Percentiles rank a stretch among this genome's conserved stretches.
Evolutionary conservation across 306 rosid species (phyloP).

Genomic region (Ammopiptanthus mongolicus): DNA sequence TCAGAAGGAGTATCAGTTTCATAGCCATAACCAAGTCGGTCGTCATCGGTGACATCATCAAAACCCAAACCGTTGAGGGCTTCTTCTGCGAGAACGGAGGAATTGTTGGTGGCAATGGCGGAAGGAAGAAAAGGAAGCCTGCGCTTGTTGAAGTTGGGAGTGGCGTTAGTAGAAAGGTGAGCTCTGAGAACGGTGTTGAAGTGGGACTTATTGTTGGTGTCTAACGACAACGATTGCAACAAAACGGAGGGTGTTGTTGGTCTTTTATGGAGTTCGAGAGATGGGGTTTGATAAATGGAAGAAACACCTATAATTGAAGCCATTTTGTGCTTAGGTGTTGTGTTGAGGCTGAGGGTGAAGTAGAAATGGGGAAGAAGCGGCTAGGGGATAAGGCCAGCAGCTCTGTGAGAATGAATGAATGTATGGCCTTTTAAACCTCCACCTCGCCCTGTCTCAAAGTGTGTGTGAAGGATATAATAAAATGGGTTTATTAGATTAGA

Average conservation of each 20-base stretch:
- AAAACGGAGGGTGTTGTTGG: slow-evolving; percentile 26
- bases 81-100: slow-evolving; percentile 62
- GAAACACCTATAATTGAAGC: slow-evolving; percentile 49
- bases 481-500: too few relatives aligned
- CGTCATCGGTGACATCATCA: slow-evolving; percentile 9
- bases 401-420: background rate
- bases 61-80: slow-evolving; percentile 51
- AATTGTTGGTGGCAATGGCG: slow-evolving; percentile 72
- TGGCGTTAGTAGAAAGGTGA: background rate
- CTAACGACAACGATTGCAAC: slow-evolving; percentile 14
- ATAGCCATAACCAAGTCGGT: slow-evolving; percentile 18
- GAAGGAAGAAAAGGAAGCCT: slow-evolving; percentile 30
- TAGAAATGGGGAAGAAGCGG: background rate
- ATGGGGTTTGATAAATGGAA: slow-evolving; percentile 41
- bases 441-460: slow-evolving; percentile 1
- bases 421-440: slow-evolving; percentile 51
- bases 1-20: slow-evolving; percentile 18
- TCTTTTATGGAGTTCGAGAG: slow-evolving; percentile 34
- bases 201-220: slow-evolving; percentile 35
- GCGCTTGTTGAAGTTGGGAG: slow-evolving; percentile 8
- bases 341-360: background rate
- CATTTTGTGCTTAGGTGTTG: slow-evolving; percentile 39
- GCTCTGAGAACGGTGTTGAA: slow-evolving; percentile 33
- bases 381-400: slow-evolving; percentile 27
- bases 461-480: background rate